Evolutionary conservation across 129 eudicot genomes (phyloP).

Genomic region (Flaveria bidentis): DNA sequence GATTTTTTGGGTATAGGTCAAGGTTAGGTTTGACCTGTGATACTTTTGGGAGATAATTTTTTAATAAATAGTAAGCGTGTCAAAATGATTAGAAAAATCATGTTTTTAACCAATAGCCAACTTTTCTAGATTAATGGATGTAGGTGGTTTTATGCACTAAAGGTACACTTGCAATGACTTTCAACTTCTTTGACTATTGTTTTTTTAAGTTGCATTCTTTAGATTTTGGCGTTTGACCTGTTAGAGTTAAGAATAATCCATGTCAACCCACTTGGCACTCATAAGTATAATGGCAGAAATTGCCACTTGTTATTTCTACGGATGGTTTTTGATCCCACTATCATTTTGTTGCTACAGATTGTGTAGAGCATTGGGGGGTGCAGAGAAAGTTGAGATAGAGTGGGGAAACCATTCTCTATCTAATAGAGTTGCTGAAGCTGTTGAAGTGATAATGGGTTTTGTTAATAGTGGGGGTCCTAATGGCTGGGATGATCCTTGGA

Average conservation of each 20-base stretch:
- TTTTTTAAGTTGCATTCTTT: neutral
- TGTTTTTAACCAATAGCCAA: neutral
- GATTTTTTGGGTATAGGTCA: neutral
- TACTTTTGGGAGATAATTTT: neutral
- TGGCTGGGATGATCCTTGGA: conserved; percentile 98
- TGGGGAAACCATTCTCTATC: conserved; percentile 87
- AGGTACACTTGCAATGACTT: neutral
- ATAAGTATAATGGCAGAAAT: neutral
- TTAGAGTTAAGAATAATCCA: neutral
- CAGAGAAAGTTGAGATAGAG: conserved; percentile 91
- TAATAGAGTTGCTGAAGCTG: conserved; percentile 81
- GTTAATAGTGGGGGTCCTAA: conserved; percentile 82
- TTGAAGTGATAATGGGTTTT: conserved; percentile 62
- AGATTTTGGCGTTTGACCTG: neutral
- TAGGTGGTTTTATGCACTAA: neutral
- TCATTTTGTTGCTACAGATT: conserved; percentile 46
- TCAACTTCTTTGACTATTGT: neutral
- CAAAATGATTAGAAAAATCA: neutral
- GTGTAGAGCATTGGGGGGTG: conserved; percentile 88
- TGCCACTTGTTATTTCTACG: neutral
- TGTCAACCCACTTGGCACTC: neutral
- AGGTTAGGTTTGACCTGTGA: neutral
- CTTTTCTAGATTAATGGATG: neutral
- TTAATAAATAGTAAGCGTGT: neutral
- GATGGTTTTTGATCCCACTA: neutral